phyloP scores from a whole-genome alignment of 805 yeast genomes.

The Ogataea haglerorum region DNA sequence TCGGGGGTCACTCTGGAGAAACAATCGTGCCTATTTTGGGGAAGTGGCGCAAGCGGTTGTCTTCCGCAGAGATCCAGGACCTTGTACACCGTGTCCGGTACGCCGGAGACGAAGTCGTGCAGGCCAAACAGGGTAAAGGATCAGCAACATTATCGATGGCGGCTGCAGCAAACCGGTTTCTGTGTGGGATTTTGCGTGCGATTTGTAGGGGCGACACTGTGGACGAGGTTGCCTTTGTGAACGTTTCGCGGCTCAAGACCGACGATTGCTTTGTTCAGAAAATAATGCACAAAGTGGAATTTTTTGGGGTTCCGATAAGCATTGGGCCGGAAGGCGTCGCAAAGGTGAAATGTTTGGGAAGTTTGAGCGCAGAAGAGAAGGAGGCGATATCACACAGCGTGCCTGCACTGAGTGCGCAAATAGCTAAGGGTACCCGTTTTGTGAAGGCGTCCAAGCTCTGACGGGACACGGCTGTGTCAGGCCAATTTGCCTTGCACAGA shows the following conservation, averaged over 20 bases:
- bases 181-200: constrained; percentile 57
- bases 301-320: constrained; percentile 60
- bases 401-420: constrained; percentile 17
- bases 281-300: constrained; percentile 37
- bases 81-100: constrained; percentile 83
- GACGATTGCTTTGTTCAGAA: constrained; percentile 45
- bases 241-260: constrained; percentile 30
- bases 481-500: neutral
- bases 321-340: constrained; percentile 53
- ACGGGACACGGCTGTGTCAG: constrained; percentile 1
- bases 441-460: constrained; percentile 20
- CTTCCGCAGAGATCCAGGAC: constrained; percentile 40
- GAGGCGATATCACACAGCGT: constrained; percentile 17
- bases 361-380: constrained; percentile 13
- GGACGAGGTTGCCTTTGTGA: constrained; percentile 63
- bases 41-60: constrained; percentile 30
- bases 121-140: constrained; percentile 92
- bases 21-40: constrained; percentile 81
- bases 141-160: constrained; percentile 97
- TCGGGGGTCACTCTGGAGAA: constrained; percentile 94
- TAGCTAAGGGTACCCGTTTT: constrained; percentile 24
- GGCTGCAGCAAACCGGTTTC: constrained; percentile 80
- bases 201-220: constrained; percentile 60
- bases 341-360: constrained; percentile 34
- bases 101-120: constrained; percentile 89